Conservation (phyloP, 176 grass and related monocot species). For the Oryza australiensis region DNA sequence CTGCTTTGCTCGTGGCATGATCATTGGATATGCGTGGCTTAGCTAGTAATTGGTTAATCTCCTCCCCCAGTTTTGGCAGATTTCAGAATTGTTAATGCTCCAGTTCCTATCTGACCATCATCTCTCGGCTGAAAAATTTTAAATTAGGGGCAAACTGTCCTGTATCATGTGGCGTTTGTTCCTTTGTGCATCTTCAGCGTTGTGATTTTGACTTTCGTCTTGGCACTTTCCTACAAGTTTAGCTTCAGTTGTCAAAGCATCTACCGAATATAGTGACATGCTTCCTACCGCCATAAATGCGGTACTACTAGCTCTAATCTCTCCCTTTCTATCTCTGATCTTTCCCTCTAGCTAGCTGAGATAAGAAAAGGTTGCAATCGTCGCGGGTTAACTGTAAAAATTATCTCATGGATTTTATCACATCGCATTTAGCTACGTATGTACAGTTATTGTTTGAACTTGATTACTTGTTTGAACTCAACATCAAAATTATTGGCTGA, state of each 20-base stretch:
- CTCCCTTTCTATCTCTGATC: not conserved
- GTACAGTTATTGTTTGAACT: not conserved
- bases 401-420: not conserved
- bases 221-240: conserved; percentile 31
- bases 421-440: not conserved
- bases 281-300: conserved; percentile 54
- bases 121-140: not conserved
- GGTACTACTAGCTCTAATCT: too few relatives aligned
- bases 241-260: conserved; percentile 47
- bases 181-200: conserved; percentile 36
- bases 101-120: not conserved
- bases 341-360: not conserved
- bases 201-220: conserved; percentile 47
- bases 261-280: conserved; percentile 56
- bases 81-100: not conserved
- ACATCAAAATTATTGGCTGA: not conserved
- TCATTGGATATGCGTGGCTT: conserved; percentile 13
- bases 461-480: not conserved
- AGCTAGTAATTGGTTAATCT: not conserved
- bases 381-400: not conserved
- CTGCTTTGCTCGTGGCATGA: too few relatives aligned
- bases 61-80: not conserved
- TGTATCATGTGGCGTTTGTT: conserved; percentile 38
- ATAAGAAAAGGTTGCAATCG: not conserved
- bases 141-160: not conserved